Conservation (phyloP, 139 green algal species). For the Coelastrella sp. region DNA sequence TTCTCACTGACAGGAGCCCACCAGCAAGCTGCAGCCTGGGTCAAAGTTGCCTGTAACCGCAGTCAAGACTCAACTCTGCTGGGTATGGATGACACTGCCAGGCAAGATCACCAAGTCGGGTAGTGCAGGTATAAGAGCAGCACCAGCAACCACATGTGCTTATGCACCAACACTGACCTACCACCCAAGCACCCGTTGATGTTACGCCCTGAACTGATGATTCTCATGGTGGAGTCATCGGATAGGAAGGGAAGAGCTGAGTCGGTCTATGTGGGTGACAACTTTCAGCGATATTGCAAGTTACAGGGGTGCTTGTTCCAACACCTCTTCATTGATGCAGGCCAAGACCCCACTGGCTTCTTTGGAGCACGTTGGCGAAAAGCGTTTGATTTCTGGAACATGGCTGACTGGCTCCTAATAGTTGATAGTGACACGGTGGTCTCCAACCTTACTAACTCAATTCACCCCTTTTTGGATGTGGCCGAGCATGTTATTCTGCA, state of each 20-base stretch:
- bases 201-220: neutral
- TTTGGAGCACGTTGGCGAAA: neutral
- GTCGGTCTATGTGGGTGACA: neutral
- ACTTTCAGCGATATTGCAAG: neutral
- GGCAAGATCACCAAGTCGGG: too few species aligned
- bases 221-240: neutral
- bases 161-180: neutral
- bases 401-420: neutral
- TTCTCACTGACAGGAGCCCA: too few species aligned
- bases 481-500: neutral
- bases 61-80: too few species aligned
- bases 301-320: neutral
- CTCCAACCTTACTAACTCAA: neutral
- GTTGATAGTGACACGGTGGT: neutral
- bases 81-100: too few species aligned
- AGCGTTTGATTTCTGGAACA: neutral
- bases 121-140: neutral
- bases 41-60: too few species aligned
- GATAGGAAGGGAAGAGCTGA: neutral
- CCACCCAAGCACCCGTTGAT: neutral
- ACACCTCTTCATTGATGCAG: neutral
- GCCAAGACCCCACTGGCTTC: neutral
- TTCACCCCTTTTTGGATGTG: neutral
- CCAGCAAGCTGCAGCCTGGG: too few species aligned
- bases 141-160: neutral